Conservation (phyloP, 805 yeast species). For the Cyberlindnera maritima region DNA sequence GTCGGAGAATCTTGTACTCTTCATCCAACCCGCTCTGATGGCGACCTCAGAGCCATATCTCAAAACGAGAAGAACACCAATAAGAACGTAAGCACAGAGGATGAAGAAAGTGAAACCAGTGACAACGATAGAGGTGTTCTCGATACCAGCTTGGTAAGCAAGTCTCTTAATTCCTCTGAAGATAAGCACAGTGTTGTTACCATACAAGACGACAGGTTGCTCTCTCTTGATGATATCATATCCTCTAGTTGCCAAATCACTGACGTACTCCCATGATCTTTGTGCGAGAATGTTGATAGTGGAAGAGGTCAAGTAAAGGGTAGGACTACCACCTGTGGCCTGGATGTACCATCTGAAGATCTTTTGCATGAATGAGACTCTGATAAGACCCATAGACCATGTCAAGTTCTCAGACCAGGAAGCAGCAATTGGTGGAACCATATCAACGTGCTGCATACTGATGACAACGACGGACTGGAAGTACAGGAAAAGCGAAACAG, state of each 20-base stretch:
- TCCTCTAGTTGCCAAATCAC: constrained; percentile 29
- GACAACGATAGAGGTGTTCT: constrained; percentile 76
- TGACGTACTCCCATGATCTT: constrained; percentile 42
- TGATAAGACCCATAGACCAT: constrained; percentile 92
- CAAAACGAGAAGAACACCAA: constrained; percentile 54
- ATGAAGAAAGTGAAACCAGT: constrained; percentile 89
- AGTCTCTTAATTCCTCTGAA: constrained; percentile 85
- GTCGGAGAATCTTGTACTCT: constrained; percentile 42
- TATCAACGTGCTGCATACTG: constrained; percentile 79
- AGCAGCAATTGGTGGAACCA: constrained; percentile 88
- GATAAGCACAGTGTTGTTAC: constrained; percentile 60
- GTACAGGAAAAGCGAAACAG: constrained; percentile 78
- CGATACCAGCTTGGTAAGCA: constrained; percentile 74
- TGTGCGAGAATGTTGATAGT: constrained; percentile 74
- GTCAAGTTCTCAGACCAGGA: constrained; percentile 91
- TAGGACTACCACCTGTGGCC: constrained; percentile 85
- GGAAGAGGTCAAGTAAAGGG: constrained; percentile 58
- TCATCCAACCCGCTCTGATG: constrained; percentile 47
- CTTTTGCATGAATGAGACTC: constrained; percentile 77
- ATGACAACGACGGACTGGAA: constrained; percentile 87
- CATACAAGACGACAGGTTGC: constrained; percentile 36
- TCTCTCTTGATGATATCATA: constrained; percentile 35
- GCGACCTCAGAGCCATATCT: constrained; percentile 50
- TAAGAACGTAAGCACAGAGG: constrained; percentile 69
- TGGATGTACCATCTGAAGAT: constrained; percentile 83